phyloP scores from a whole-genome alignment of 108 stramenopile species.

The Nitzschia sp. region DNA sequence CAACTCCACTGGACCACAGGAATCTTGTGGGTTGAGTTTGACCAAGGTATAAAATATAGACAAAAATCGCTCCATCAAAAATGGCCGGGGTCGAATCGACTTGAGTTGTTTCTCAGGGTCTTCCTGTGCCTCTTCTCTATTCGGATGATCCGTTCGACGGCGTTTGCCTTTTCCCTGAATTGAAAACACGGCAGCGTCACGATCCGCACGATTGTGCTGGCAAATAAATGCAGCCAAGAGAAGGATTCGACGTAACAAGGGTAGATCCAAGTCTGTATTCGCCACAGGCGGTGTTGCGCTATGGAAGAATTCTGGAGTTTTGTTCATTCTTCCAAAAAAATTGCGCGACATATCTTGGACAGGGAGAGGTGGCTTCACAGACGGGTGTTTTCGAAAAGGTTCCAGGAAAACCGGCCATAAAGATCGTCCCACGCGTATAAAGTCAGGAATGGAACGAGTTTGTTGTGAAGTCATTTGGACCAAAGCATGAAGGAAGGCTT shows the following conservation, averaged over 20 bases:
- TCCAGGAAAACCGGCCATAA: slow-evolving; percentile 57
- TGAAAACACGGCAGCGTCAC: slow-evolving; percentile 59
- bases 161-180: slow-evolving; percentile 53
- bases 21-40: slow-evolving; percentile 36
- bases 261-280: slow-evolving; percentile 20
- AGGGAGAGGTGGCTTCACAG: slow-evolving; percentile 5
- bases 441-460: slow-evolving; percentile 60
- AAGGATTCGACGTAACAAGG: slow-evolving; percentile 59
- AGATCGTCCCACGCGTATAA: slow-evolving; percentile 49
- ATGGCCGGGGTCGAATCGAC: slow-evolving; percentile 44
- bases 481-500: slow-evolving; percentile 56
- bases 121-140: slow-evolving; percentile 30
- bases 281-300: neutral
- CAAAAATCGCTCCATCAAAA: slow-evolving; percentile 66
- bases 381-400: slow-evolving; percentile 32
- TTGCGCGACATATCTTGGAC: neutral
- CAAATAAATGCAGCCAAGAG: slow-evolving; percentile 71
- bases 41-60: slow-evolving; percentile 66
- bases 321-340: neutral
- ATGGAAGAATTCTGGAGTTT: neutral
- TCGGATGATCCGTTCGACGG: slow-evolving; percentile 19
- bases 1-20: slow-evolving; percentile 16
- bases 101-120: slow-evolving; percentile 42
- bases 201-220: slow-evolving; percentile 64
- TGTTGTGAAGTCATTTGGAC: slow-evolving; percentile 45